These are phyloP conservation scores for Lactarius psammicola DNA, from an alignment of 768 basidiomycete species.

Conservation along the genomic window DNA sequence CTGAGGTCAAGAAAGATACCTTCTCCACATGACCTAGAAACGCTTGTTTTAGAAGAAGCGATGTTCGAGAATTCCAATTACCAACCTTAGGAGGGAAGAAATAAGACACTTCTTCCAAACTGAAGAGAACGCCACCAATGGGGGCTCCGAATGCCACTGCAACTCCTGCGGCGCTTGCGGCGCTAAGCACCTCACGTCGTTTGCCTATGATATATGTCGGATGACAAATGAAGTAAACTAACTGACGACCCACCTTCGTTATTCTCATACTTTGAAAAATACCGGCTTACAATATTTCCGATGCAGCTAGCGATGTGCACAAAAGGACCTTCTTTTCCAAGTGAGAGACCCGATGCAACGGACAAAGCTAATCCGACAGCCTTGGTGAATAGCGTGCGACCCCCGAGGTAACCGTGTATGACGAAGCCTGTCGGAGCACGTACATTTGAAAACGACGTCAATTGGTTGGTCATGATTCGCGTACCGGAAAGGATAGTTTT, in stretches of 20 bases:
- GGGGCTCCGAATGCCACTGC: slow-evolving; percentile 97
- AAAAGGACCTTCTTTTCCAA: slow-evolving; percentile 80
- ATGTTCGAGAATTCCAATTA: background rate
- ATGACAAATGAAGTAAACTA: background rate
- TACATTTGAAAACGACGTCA: slow-evolving; percentile 21
- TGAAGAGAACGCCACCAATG: slow-evolving; percentile 89
- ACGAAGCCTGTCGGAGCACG: slow-evolving; percentile 66
- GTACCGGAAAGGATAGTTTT: slow-evolving; percentile 88
- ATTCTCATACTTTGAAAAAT: slow-evolving; percentile 85
- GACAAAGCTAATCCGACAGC: slow-evolving; percentile 84
- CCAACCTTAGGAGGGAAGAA: slow-evolving; percentile 91
- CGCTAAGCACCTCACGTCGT: slow-evolving; percentile 90
- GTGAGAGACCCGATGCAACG: slow-evolving; percentile 87
- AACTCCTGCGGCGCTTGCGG: slow-evolving; percentile 96
- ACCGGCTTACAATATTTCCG: slow-evolving; percentile 89
- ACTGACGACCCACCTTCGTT: slow-evolving; percentile 67
- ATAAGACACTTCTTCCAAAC: slow-evolving; percentile 93
- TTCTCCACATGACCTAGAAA: slow-evolving; percentile 84
- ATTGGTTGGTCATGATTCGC: slow-evolving; percentile 17
- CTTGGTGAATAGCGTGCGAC: slow-evolving; percentile 85
- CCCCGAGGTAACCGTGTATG: slow-evolving; percentile 95
- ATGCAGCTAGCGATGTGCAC: slow-evolving; percentile 93
- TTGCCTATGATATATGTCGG: slow-evolving; percentile 54
- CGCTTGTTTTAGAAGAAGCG: background rate
- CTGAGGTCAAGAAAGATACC: slow-evolving; percentile 43